These are phyloP conservation scores for Mangifera indica DNA, from an alignment of 345 rosid species.

Conservation along the genomic window DNA sequence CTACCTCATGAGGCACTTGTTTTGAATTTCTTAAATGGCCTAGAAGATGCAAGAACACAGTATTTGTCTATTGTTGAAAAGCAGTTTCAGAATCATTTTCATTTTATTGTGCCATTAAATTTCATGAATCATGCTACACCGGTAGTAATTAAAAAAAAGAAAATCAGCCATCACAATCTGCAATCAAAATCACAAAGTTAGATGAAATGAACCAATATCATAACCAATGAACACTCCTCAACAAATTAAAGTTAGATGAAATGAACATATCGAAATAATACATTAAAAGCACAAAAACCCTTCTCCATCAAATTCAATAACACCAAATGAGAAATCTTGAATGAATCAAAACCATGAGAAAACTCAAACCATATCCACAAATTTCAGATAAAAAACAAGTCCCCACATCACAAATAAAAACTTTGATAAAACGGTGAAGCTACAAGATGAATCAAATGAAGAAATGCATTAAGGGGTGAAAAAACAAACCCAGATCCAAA, in stretches of 20 bases:
- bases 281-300: not conserved
- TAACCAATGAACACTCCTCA: not conserved
- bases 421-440: not conserved
- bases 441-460: not conserved
- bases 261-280: not conserved
- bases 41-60: not conserved
- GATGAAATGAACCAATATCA: not conserved
- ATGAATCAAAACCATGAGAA: not conserved
- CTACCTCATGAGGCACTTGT: not conserved
- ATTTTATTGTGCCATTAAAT: not conserved
- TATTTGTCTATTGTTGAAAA: not conserved
- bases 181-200: constrained; percentile 1
- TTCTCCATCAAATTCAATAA: not conserved
- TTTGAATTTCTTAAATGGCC: not conserved
- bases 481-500: constrained; percentile 31
- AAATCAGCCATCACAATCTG: constrained; percentile 1
- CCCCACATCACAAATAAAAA: not conserved
- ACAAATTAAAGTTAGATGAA: not conserved
- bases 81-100: not conserved
- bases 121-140: constrained; percentile 1
- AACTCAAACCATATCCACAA: not conserved
- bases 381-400: not conserved
- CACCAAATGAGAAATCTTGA: not conserved
- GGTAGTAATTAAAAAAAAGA: not conserved
- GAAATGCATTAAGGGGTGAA: not conserved